Evolutionary conservation across 2,329 filamentous ascomycete species (phyloP).

Genomic region (Hymenoscyphus scutula): DNA sequence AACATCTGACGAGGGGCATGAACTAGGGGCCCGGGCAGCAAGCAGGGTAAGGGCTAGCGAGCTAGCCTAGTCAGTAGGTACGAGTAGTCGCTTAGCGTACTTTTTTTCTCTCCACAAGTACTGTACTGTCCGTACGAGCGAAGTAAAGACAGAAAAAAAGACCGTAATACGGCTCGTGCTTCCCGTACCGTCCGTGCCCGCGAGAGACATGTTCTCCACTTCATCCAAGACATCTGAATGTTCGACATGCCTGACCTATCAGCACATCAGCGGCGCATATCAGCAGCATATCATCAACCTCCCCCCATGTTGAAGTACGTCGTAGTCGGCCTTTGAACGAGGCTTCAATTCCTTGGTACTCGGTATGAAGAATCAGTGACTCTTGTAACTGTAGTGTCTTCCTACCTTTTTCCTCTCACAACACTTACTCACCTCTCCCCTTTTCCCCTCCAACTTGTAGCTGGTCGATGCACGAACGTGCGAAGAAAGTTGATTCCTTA

Average conservation of each 20-base stretch:
- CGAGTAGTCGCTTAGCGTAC: neutral
- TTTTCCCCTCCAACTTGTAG: no score
- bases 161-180: neutral
- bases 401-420: neutral
- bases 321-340: neutral
- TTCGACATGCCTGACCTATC: neutral
- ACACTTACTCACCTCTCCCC: no score
- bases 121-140: no score
- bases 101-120: no score
- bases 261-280: neutral
- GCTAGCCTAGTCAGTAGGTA: no score
- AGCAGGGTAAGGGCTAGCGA: neutral
- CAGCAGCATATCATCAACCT: neutral
- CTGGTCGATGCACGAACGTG: no score
- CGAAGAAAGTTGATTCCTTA: neutral
- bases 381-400: neutral
- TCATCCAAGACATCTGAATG: neutral
- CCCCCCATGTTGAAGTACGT: neutral
- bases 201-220: slow-evolving; percentile 1
- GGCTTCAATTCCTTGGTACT: neutral
- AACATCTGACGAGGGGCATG: slow-evolving; percentile 1
- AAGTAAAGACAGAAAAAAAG: no score
- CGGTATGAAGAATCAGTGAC: neutral
- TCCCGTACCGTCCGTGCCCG: neutral
- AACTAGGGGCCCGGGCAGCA: neutral